phyloP scores from a whole-genome alignment of 2,329 filamentous ascomycete species.

The Alternaria angustiovoidea region DNA sequence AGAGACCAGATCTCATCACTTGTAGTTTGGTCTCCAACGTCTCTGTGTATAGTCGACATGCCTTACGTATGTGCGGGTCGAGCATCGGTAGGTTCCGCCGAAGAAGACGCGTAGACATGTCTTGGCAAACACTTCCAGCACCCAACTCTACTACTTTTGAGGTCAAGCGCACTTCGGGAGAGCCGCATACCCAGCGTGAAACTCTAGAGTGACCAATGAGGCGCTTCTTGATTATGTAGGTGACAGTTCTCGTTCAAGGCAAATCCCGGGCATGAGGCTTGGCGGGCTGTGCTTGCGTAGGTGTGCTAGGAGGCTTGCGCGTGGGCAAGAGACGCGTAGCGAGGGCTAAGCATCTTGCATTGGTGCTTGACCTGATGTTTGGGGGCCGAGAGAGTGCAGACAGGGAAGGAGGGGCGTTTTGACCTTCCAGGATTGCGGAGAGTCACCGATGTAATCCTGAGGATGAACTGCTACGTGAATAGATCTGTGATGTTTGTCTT shows the following conservation, averaged over 20 bases:
- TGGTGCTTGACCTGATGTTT: not conserved
- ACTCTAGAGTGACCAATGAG: not conserved
- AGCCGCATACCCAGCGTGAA: not conserved
- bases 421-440: too few relatives aligned
- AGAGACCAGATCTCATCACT: not conserved
- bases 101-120: constrained; percentile 1
- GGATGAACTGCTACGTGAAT: not conserved
- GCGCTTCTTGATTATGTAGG: not conserved
- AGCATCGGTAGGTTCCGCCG: not conserved
- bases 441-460: too few relatives aligned
- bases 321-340: not conserved
- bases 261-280: not conserved
- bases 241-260: not conserved
- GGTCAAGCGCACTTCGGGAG: not conserved
- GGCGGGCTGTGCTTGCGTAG: not conserved
- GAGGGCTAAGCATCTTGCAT: not conserved
- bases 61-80: constrained; percentile 1
- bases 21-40: not conserved
- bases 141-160: not conserved
- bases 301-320: not conserved
- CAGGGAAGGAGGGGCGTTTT: too few relatives aligned
- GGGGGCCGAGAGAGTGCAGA: not conserved
- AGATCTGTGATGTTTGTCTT: not conserved
- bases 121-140: not conserved
- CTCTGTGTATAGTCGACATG: not conserved